These are phyloP conservation scores for Trifolium subterraneum DNA, from an alignment of 306 rosid genomes.

Conservation along the genomic window DNA sequence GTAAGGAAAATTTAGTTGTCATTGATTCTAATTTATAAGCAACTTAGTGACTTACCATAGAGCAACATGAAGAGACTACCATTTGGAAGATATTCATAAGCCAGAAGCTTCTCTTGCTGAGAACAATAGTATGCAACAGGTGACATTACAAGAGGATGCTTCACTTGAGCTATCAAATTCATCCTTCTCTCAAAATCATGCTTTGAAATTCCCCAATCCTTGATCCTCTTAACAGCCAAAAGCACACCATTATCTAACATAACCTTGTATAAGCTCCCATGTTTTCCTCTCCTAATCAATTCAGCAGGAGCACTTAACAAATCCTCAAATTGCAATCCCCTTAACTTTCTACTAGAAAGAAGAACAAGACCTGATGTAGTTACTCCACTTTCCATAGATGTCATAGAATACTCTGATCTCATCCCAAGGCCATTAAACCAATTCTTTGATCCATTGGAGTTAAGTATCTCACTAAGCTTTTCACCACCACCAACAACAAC, in stretches of 20 bases:
- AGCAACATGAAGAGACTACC: conserved; percentile 81
- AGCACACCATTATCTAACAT: conserved; percentile 53
- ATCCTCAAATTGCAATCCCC: conserved; percentile 61
- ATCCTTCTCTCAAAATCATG: conserved; percentile 60
- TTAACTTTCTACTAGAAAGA: conserved; percentile 47
- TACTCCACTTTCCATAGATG: conserved; percentile 59
- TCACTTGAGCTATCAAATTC: conserved; percentile 51
- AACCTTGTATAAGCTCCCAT: conserved; percentile 79
- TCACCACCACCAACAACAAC: background rate
- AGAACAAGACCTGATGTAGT: conserved; percentile 52
- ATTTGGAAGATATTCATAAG: conserved; percentile 65
- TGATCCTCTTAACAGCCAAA: conserved; percentile 81
- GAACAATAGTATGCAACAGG: conserved; percentile 76
- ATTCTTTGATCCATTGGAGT: conserved; percentile 45
- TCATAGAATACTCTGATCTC: conserved; percentile 55
- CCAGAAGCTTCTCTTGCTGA: conserved; percentile 76
- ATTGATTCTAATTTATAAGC: no score
- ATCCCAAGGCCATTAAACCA: conserved; percentile 32
- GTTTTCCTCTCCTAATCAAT: conserved; percentile 67
- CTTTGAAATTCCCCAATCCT: conserved; percentile 61
- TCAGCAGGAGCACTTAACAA: conserved; percentile 78
- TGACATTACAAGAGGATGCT: conserved; percentile 59
- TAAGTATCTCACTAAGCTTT: conserved; percentile 45
- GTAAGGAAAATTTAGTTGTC: no score
- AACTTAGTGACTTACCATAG: conserved; percentile 51